These are phyloP conservation scores for Artomyces pyxidatus DNA, from an alignment of 768 basidiomycete genomes.

Conservation along the genomic window DNA sequence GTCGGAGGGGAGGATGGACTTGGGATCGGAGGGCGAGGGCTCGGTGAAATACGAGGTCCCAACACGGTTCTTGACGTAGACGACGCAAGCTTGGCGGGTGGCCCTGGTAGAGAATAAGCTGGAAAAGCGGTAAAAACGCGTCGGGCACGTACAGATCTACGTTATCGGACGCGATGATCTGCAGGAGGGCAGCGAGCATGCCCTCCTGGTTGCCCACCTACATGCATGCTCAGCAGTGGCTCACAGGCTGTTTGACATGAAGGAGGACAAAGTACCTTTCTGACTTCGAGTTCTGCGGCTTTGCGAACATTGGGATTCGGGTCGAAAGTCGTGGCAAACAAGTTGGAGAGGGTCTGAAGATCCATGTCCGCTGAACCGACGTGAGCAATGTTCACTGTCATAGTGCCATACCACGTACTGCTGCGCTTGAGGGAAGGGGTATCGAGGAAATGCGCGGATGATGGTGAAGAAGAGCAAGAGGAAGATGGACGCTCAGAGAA, in stretches of 20 bases:
- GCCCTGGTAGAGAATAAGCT: slow-evolving; percentile 36
- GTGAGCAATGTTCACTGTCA: not conserved
- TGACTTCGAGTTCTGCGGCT: slow-evolving; percentile 79
- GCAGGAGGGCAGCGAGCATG: slow-evolving; percentile 73
- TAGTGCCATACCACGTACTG: not conserved
- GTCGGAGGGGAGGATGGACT: slow-evolving; percentile 58
- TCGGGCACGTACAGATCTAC: slow-evolving; percentile 61
- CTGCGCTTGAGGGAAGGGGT: not conserved
- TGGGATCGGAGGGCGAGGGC: slow-evolving; percentile 46
- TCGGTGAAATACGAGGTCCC: slow-evolving; percentile 55
- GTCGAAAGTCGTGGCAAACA: slow-evolving; percentile 75
- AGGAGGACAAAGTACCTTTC: slow-evolving; percentile 46
- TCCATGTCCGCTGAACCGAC: too few species aligned
- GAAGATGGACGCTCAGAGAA: not conserved
- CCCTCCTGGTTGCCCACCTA: slow-evolving; percentile 78
- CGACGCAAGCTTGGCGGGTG: slow-evolving; percentile 76
- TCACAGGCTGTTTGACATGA: slow-evolving; percentile 1
- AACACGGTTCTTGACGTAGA: slow-evolving; percentile 90
- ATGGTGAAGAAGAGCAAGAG: too few species aligned
- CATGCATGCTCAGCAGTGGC: slow-evolving; percentile 7
- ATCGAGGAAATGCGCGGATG: too few species aligned
- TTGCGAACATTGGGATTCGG: slow-evolving; percentile 84
- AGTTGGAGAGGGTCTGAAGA: slow-evolving; percentile 63
- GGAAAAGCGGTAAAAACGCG: slow-evolving; percentile 25
- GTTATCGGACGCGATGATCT: slow-evolving; percentile 74